A percentile compares a stretch with the other conserved stretches of the same genome.
These are phyloP conservation scores for Gossypium mustelinum DNA, from an alignment of 345 rosid species.

Conservation along the genomic window DNA sequence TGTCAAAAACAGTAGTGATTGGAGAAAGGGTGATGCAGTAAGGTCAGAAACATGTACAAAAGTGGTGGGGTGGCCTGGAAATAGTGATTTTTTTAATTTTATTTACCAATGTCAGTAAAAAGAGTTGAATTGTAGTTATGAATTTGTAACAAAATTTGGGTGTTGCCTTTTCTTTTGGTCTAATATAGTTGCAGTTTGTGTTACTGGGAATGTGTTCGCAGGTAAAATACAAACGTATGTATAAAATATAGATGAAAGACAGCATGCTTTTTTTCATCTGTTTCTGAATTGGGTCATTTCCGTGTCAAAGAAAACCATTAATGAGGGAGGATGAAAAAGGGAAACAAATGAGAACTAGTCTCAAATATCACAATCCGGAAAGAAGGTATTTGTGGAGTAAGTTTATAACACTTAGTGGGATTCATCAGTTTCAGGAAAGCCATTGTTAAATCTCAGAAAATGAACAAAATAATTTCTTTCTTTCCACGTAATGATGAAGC, in stretches of 20 bases:
- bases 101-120: background rate
- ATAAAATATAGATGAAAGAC: background rate
- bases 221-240: conserved; percentile 17
- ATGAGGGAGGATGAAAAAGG: conserved; percentile 5
- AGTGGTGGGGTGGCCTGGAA: background rate
- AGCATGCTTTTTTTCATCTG: background rate
- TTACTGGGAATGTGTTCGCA: background rate
- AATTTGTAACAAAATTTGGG: background rate
- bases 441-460: conserved; percentile 14
- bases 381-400: background rate
- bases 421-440: conserved; percentile 26
- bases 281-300: conserved; percentile 7
- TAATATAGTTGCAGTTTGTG: background rate
- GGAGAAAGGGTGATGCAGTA: background rate
- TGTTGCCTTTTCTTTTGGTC: background rate
- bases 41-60: background rate
- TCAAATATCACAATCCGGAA: background rate
- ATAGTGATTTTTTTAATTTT: background rate
- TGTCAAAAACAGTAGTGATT: background rate
- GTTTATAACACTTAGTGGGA: conserved; percentile 15
- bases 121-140: background rate
- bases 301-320: conserved; percentile 24
- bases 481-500: conserved; percentile 38
- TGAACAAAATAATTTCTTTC: conserved; percentile 17
- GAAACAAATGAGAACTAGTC: background rate